Percentiles rank a stretch among this genome's conserved stretches.
These are phyloP conservation scores for Discostella stelligeroides DNA, from an alignment of 108 stramenopile genomes.

Conservation along the genomic window DNA sequence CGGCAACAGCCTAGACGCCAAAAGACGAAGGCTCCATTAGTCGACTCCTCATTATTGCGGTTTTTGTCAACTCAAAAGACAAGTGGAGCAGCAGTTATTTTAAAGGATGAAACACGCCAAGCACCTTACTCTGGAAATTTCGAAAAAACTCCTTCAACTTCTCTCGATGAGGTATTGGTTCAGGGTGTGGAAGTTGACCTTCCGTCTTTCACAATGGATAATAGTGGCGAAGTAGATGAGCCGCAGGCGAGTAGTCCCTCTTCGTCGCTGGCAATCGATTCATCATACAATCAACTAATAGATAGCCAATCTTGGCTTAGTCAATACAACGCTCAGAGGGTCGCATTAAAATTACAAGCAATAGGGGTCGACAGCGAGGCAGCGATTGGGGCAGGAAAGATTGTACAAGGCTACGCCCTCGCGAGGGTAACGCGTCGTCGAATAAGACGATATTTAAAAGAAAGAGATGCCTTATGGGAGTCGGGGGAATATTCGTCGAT, in stretches of 20 bases:
- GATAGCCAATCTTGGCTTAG: too few species aligned
- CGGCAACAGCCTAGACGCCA: slow-evolving; percentile 23
- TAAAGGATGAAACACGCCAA: too few species aligned
- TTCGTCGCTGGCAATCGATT: too few species aligned
- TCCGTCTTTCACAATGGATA: too few species aligned
- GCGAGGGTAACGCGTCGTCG: slow-evolving; percentile 60
- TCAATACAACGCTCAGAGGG: slow-evolving; percentile 62
- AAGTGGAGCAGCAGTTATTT: slow-evolving; percentile 8
- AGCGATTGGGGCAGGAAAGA: slow-evolving; percentile 57
- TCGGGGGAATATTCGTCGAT: slow-evolving; percentile 9
- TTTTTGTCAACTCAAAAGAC: slow-evolving; percentile 67
- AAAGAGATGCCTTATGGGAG: slow-evolving; percentile 66
- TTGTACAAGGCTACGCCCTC: slow-evolving; percentile 61
- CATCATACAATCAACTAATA: too few species aligned
- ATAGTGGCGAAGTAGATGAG: too few species aligned
- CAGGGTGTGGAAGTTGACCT: too few species aligned
- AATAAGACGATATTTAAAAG: slow-evolving; percentile 65
- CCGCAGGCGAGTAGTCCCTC: too few species aligned
- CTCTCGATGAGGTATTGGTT: too few species aligned
- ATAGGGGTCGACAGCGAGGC: slow-evolving; percentile 50
- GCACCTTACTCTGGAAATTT: too few species aligned
- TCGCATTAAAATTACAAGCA: slow-evolving; percentile 51
- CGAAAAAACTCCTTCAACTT: too few species aligned
- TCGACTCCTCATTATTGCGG: slow-evolving; percentile 72
- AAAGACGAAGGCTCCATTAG: slow-evolving; percentile 58